Percentiles rank a stretch among this genome's conserved stretches.
phyloP scores from a whole-genome alignment of 495 filamentous ascomycete species.

The Xylaria castorea region DNA sequence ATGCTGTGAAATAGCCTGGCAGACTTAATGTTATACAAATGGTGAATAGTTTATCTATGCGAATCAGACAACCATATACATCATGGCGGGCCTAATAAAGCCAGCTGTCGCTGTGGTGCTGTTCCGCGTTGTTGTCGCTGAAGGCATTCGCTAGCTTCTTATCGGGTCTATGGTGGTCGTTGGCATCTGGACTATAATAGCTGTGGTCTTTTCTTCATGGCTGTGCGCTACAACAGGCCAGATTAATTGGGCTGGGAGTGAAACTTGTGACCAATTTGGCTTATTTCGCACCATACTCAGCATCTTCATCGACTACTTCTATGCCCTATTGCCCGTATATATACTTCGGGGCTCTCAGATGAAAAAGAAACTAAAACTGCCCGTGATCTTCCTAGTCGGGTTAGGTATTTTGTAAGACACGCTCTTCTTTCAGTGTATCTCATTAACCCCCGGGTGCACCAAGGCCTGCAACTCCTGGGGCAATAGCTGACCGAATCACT shows the following conservation, averaged over 20 bases:
- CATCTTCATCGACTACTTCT: conserved; percentile 42
- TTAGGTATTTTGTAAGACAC: conserved; percentile 35
- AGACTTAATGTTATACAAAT: conserved; percentile 9
- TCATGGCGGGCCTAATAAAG: conserved; percentile 36
- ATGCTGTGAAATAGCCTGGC: background rate
- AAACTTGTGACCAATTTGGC: conserved; percentile 31
- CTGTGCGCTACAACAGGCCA: conserved; percentile 33
- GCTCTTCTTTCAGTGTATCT: background rate
- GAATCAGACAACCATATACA: conserved; percentile 37
- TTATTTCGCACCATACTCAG: conserved; percentile 39
- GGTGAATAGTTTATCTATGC: conserved; percentile 30
- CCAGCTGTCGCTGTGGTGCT: conserved; percentile 37
- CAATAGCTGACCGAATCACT: background rate
- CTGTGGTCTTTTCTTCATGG: conserved; percentile 36
- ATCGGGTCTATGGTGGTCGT: conserved; percentile 37
- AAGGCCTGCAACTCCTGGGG: background rate
- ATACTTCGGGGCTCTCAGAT: conserved; percentile 33
- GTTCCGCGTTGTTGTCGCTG: conserved; percentile 32
- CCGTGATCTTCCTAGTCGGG: conserved; percentile 33
- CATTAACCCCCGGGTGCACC: background rate
- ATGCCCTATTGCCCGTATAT: conserved; percentile 32
- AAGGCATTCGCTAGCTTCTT: conserved; percentile 29
- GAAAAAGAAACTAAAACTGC: conserved; percentile 31
- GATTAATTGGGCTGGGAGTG: conserved; percentile 36
- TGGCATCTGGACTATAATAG: conserved; percentile 35